Base-by-base conservation (phyloP, 805 yeast genomes). In the Ogataea paraovalis region DNA sequence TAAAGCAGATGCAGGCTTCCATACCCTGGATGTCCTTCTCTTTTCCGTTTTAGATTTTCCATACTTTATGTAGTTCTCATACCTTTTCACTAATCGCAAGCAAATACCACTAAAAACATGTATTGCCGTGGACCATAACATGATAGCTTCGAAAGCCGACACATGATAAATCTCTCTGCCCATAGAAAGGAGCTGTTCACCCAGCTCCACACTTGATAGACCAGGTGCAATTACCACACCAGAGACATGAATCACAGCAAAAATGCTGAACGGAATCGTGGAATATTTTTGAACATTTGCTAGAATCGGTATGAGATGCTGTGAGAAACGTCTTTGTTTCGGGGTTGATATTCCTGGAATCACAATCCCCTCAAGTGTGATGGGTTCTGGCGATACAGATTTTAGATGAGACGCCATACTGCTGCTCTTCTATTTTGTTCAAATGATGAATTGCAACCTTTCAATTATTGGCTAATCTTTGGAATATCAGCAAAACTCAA, bases 141-240 rank as follows among this genome's bases (percentile, higher is more conserved):
- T 54, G 0, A 69, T 45, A 7, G 60, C 60, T 57, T 85, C 92
- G 13, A 80, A 63, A 1, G 66, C 53, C 0, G 82, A 73, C 0
- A 72, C 67, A 48, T 82, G 86, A 60, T 85, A 86, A 0, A 86
- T 55, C 16, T 79, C 75, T 34, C 92, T 70, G 0, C 81, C 80
- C 66, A 82, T 69, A 52, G 82, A 76, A 43, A 86, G 68, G 28
- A 80, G 53, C 44, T 82, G 83, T 44, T 82, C 76, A 2, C 79
- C 76, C 2, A 71, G 46, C 0, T 62, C 70, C 1, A 65, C 47
- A 7, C 79, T 74, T 3, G 79, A 56, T 3, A 75, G 58, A 0
- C 66, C 61, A 0, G 94, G 92, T 0, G 76, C 71, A 1, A 78
- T 53, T 0, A 78, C 67, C 4, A 81, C 84, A 0, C 83, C 70